Conservation (phyloP, 345 rosid species). For the Aurinia saxatilis region DNA sequence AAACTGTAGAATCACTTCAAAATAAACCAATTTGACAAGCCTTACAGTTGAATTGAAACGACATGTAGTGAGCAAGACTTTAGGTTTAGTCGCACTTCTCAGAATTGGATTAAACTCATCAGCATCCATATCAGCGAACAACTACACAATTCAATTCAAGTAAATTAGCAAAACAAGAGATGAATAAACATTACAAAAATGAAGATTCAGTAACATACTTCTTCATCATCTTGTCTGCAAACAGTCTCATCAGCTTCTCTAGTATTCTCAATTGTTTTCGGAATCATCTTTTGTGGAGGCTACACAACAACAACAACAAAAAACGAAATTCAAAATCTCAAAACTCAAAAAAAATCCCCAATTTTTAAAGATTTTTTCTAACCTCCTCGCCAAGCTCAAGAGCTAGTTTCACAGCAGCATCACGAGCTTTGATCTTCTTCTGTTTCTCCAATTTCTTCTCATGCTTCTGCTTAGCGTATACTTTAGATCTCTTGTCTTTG, state of each 20-base stretch:
- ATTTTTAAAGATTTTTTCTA: background rate
- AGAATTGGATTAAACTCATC: conserved; percentile 76
- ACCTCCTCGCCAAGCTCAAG: conserved; percentile 94
- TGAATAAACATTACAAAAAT: background rate
- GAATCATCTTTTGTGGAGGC: conserved; percentile 65
- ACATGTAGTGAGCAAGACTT: conserved; percentile 83
- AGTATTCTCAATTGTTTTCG: conserved; percentile 89
- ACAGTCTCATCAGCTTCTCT: conserved; percentile 86
- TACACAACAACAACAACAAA: conserved; percentile 17
- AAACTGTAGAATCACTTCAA: background rate
- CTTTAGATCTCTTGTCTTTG: conserved; percentile 83
- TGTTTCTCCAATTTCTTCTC: conserved; percentile 84
- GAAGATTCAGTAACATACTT: conserved; percentile 34
- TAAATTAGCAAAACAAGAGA: background rate
- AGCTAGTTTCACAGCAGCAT: conserved; percentile 70
- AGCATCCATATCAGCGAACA: conserved; percentile 79
- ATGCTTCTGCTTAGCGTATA: conserved; percentile 72
- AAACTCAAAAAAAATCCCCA: background rate
- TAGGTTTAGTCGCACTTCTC: conserved; percentile 49
- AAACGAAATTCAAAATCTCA: background rate
- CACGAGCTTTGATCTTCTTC: conserved; percentile 73
- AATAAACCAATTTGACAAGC: background rate
- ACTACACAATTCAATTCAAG: conserved; percentile 27
- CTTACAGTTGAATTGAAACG: conserved; percentile 90
- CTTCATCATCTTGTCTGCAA: conserved; percentile 88